Conservation (phyloP, 2,329 filamentous ascomycete species). For the Thielaviopsis populi region DNA sequence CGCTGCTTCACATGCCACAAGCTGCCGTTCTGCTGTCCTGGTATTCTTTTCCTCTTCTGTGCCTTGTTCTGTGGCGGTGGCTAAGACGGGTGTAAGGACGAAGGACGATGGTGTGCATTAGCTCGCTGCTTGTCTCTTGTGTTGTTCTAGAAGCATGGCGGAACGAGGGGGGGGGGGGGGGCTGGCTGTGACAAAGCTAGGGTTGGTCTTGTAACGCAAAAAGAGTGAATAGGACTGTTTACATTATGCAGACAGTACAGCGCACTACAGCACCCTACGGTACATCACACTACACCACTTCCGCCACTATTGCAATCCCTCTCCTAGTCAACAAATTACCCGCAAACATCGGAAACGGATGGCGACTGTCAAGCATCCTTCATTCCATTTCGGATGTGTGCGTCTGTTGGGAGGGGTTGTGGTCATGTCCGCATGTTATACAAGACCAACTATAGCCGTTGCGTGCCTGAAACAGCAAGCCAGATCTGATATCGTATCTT, state of each 20-base stretch:
- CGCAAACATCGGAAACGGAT: background rate
- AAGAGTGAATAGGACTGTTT: too few species aligned
- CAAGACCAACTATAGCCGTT: background rate
- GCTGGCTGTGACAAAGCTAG: too few species aligned
- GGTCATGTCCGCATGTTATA: background rate
- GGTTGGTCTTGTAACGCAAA: too few species aligned
- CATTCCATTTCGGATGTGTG: constrained; percentile 2
- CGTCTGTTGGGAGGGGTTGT: background rate
- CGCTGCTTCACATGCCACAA: background rate
- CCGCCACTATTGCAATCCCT: too few species aligned
- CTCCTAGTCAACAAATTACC: background rate
- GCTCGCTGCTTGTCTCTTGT: background rate
- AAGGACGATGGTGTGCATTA: background rate
- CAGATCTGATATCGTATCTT: background rate
- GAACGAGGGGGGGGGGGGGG: background rate
- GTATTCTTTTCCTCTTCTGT: background rate
- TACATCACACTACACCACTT: too few species aligned
- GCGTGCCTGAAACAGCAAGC: background rate
- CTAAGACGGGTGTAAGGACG: background rate
- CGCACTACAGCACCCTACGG: too few species aligned
- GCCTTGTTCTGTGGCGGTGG: background rate
- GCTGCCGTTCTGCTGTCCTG: background rate
- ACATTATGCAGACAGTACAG: too few species aligned
- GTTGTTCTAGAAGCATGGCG: background rate
- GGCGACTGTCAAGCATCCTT: background rate